Evolutionary conservation across 2,329 filamentous ascomycete species (phyloP), one percentile per base, ranked within the genome.

Genomic region (Cytospora schulzeri): DNA sequence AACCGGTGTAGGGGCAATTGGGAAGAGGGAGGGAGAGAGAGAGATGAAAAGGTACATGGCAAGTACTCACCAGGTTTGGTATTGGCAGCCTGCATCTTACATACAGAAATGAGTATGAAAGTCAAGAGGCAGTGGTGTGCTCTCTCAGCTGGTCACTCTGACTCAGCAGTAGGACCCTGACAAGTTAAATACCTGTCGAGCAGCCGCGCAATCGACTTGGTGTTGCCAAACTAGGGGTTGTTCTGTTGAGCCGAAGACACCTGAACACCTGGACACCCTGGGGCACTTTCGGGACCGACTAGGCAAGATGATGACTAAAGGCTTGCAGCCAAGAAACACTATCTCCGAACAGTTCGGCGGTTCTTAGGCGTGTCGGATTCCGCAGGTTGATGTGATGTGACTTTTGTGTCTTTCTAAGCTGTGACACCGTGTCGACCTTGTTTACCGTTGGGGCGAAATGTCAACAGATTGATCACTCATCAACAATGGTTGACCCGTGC

Each of bases 41-140:
- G 24, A 55, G 38, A 35, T 2, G 35, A 48, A 29, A 26, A 50
- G 57, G 31, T 59, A 62, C 58, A 55, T 52, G 29, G 28, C 8
- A 51, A 35, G 33, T 62, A 67, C 65, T 67, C 62, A 67, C 65
- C 65, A 61, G 60, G 33, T 38, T 62, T 67, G 58, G 52, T 57
- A 52, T 60, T 59, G 31, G 60, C 64, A 65, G 65, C 59, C 65
- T 67, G 65, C 65, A 67, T 67, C 62, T 67, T 67, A 57, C 58
- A 65, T 67, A 57, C 58, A 65, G 50, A 29, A 62, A 52, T 51
- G 33, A 52, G 38, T 22, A 38, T 31, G n/a, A 51, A 38, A 45
- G 31, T 64, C 60, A 55, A 60, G 57, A 53, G 24, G 53, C 48
- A 29, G 56, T 53, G n/a, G 33, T 60, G 28, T 63, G 64, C 51